phyloP scores from a whole-genome alignment of 352 stramenopile genomes.

The Phytopythium ostracodes region DNA sequence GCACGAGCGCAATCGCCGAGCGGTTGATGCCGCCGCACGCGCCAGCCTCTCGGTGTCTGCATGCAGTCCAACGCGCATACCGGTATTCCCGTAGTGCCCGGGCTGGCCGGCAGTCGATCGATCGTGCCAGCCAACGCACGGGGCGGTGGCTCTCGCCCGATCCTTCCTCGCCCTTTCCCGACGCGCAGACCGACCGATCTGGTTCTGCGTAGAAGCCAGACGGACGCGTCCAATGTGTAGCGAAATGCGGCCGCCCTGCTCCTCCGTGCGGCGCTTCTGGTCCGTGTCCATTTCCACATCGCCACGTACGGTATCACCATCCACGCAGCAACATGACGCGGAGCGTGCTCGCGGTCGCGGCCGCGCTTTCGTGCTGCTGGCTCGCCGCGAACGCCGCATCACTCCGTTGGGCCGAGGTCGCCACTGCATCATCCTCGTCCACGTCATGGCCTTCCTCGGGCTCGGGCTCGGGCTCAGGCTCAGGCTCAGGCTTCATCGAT shows the following conservation, averaged over 20 bases:
- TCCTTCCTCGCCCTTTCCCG: neutral
- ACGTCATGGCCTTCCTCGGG: neutral
- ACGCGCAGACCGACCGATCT: neutral
- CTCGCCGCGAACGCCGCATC: neutral
- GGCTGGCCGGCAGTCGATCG: neutral
- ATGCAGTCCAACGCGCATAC: neutral
- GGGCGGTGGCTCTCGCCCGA: neutral
- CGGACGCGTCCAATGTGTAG: no score
- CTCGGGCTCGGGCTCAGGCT: slow-evolving; percentile 7
- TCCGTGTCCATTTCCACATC: neutral
- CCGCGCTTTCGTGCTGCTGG: no score
- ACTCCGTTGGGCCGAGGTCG: neutral
- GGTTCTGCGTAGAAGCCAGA: neutral
- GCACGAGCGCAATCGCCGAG: no score
- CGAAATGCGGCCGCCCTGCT: neutral
- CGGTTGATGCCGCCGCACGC: no score
- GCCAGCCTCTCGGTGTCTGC: no score
- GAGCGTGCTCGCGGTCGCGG: no score
- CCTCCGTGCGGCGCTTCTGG: no score
- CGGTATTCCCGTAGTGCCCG: no score
- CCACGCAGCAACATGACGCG: no score
- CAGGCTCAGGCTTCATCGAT: neutral
- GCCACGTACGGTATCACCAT: neutral
- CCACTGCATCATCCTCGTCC: neutral
- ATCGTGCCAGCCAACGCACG: neutral